Evolutionary conservation across 2,329 filamentous ascomycete species (phyloP), one percentile per base, ranked within the genome.

Genomic region (Aspergillus amoenus): DNA sequence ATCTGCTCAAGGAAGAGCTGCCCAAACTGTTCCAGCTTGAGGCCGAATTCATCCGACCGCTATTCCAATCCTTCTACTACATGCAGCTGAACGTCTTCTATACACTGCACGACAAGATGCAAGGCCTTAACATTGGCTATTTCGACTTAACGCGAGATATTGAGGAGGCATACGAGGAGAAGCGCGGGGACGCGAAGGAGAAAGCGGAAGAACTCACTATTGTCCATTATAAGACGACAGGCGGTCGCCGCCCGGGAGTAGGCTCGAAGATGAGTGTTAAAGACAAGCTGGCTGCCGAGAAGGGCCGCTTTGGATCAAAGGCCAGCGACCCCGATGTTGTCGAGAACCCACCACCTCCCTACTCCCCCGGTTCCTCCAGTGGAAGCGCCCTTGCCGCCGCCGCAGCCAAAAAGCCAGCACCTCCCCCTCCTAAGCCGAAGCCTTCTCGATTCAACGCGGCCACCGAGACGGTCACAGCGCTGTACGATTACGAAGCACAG

Each of bases 81-180:
- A 99, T 99, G 94, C 94, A 99, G 76, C 85, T 99, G 64, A 99
- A 99, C 76, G 91, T 99, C 64, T 99, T 97, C 76, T 99, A 99
- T 77, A 99, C 94, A 1, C 82, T 99, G 53, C 94, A 99, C 74
- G 93, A 97, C 77, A 91, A 88, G 77, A 99, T 99, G 94, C 94
- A 99, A 78, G 87, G 84, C 64, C 92, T 95, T 73, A 93, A 97
- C 70, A 99, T 99, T 71, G 92, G 92, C 60, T 99, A 99, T 78
- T 99, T 99, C 75, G 90, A 99, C 74, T 83, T 99, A 51, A 90
- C 89, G 2, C 82, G 90, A 32, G 93, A 96, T 68, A 88, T 99
- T 43, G 91, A 97, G 73, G 93, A 93, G 62, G 93, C 91, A 12
- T 99, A 96, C 73, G 81, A 90, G 68, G 83, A 86, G 74, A 97